Percentiles rank a stretch among this genome's conserved stretches.
Conservation (phyloP, 2,329 filamentous ascomycete genomes). For the Metarhizium robertsii region DNA sequence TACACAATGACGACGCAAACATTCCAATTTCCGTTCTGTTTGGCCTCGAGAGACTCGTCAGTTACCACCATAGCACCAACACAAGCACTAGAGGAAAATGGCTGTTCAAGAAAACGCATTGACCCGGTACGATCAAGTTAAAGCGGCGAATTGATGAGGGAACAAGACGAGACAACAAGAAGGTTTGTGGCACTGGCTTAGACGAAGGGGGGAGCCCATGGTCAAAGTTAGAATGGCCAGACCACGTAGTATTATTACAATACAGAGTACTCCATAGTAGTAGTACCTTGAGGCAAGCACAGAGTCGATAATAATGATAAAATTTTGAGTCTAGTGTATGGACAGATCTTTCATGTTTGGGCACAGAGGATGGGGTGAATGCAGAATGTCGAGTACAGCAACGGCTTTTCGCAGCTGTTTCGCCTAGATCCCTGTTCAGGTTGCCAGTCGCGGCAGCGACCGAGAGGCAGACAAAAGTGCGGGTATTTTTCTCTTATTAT, state of each 20-base stretch:
- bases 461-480: neutral
- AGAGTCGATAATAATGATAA: no score
- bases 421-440: neutral
- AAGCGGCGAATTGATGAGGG: constrained; percentile 4
- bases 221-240: no score
- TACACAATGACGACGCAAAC: no score
- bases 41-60: neutral
- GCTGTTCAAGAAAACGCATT: constrained; percentile 1
- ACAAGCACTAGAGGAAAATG: neutral
- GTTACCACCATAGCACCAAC: neutral
- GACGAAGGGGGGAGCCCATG: neutral
- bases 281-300: no score
- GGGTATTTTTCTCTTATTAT: no score
- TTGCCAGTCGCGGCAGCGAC: neutral
- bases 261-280: no score
- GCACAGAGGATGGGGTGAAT: neutral
- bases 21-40: no score
- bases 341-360: no score
- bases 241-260: no score
- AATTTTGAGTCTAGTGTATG: no score
- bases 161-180: constrained; percentile 9
- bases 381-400: no score
- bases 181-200: constrained; percentile 1
- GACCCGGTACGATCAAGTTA: neutral
- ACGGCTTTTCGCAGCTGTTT: neutral